A percentile compares a stretch with the other conserved stretches of the same genome.
Conservation (phyloP, 495 filamentous ascomycete genomes). For the Neurospora intermedia region DNA sequence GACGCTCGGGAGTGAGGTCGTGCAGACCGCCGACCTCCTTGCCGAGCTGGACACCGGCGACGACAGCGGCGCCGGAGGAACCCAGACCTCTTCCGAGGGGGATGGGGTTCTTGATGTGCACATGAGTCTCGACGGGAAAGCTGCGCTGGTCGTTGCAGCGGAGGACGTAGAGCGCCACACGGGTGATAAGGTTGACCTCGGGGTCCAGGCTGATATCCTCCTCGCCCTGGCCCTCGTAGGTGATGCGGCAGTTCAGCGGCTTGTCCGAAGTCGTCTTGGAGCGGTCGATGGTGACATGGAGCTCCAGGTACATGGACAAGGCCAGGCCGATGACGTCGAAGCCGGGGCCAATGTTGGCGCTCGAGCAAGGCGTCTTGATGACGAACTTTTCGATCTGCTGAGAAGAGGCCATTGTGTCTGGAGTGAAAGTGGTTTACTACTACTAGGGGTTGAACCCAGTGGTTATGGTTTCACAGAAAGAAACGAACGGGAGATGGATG, state of each 20-base stretch:
- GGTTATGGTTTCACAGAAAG: not conserved
- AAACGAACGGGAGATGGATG: not conserved
- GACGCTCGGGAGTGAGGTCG: constrained; percentile 63
- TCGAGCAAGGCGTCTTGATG: constrained; percentile 72
- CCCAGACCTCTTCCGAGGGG: constrained; percentile 84
- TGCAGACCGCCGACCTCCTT: constrained; percentile 78
- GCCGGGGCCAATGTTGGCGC: constrained; percentile 90
- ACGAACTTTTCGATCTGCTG: constrained; percentile 38
- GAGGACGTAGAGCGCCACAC: constrained; percentile 84
- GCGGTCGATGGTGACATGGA: constrained; percentile 60
- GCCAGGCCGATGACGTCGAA: constrained; percentile 97
- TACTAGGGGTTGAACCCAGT: not conserved
- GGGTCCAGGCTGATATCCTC: constrained; percentile 68
- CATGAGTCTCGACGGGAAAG: constrained; percentile 77
- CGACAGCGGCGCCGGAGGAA: constrained; percentile 86
- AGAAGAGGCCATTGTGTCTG: constrained; percentile 5
- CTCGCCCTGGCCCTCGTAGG: constrained; percentile 75
- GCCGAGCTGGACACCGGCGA: constrained; percentile 82
- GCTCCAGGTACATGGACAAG: constrained; percentile 79
- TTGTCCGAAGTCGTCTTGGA: constrained; percentile 38
- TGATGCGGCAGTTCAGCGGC: constrained; percentile 76
- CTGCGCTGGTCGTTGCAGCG: constrained; percentile 72
- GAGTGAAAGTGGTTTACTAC: not conserved
- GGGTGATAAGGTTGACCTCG: constrained; percentile 80
- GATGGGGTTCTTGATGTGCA: constrained; percentile 90